phyloP scores from a whole-genome alignment of 768 basidiomycete genomes.

The Pleurotus sapidus region DNA sequence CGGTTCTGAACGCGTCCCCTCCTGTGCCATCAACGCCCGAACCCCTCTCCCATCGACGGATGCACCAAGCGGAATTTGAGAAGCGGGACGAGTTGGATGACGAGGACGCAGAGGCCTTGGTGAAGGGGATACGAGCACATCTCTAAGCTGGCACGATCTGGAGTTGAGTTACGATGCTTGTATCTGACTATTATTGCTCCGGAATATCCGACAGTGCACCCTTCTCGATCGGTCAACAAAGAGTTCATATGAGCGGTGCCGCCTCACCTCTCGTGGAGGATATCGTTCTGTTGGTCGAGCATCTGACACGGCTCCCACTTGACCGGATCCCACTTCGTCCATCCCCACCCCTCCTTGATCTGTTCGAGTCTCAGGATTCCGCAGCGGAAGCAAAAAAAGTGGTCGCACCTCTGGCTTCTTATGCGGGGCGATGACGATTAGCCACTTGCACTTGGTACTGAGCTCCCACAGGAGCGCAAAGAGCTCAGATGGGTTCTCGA shows the following conservation, averaged over 20 bases:
- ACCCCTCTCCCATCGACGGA: constrained; percentile 42
- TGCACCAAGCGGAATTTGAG: constrained; percentile 62
- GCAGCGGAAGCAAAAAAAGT: not conserved
- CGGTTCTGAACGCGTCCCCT: constrained; percentile 31
- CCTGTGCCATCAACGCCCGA: constrained; percentile 10
- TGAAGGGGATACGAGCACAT: constrained; percentile 41
- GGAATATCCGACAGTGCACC: constrained; percentile 33
- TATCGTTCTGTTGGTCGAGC: constrained; percentile 38
- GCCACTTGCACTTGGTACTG: constrained; percentile 58
- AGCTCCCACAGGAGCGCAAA: constrained; percentile 66
- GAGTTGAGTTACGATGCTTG: not conserved
- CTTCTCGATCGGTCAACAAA: not conserved
- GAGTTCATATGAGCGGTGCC: not conserved
- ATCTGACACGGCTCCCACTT: constrained; percentile 41
- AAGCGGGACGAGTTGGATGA: constrained; percentile 57
- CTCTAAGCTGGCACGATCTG: constrained; percentile 20
- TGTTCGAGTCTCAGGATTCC: constrained; percentile 15
- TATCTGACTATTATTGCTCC: constrained; percentile 31
- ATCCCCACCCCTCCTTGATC: constrained; percentile 70
- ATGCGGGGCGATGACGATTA: constrained; percentile 70
- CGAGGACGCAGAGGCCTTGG: constrained; percentile 47
- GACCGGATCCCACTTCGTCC: constrained; percentile 58
- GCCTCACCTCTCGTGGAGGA: constrained; percentile 44
- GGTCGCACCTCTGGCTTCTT: constrained; percentile 68
- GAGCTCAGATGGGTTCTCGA: constrained; percentile 57